Evolutionary conservation across 345 rosid species (phyloP).

Genomic region (Brassica juncea): DNA sequence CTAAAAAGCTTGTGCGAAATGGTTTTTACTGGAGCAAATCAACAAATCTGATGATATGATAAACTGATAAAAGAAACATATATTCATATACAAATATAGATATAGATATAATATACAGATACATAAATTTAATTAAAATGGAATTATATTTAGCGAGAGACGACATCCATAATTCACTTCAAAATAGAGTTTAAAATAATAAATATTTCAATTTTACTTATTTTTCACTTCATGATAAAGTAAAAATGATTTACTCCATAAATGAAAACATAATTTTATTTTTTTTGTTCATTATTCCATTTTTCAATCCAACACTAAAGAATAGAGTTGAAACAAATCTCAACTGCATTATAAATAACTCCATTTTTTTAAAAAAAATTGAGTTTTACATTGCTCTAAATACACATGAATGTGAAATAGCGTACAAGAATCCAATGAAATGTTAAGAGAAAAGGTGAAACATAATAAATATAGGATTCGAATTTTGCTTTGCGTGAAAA

Average conservation of each 20-base stretch:
- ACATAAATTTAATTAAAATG: background rate
- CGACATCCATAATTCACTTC: background rate
- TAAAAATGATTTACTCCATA: too few species aligned
- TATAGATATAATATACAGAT: background rate
- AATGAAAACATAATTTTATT: too few species aligned
- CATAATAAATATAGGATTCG: constrained; percentile 17
- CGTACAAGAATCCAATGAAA: constrained; percentile 25
- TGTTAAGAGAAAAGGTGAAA: constrained; percentile 13
- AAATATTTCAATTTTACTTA: too few species aligned
- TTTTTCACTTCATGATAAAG: too few species aligned
- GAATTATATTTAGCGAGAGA: background rate
- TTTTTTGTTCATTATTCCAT: too few species aligned
- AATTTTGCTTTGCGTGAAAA: constrained; percentile 24
- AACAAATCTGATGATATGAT: background rate
- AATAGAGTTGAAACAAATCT: too few species aligned
- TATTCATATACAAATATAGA: background rate
- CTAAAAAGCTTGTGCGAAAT: background rate
- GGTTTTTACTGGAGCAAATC: background rate
- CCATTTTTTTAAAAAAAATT: too few species aligned
- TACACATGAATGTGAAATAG: background rate
- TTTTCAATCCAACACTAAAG: too few species aligned
- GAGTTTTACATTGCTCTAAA: background rate
- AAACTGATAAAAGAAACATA: background rate
- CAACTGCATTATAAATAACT: too few species aligned
- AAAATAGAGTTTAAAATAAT: too few species aligned